Base-by-base conservation (phyloP, 83 land plant genomes). In the Picea abies region DNA sequence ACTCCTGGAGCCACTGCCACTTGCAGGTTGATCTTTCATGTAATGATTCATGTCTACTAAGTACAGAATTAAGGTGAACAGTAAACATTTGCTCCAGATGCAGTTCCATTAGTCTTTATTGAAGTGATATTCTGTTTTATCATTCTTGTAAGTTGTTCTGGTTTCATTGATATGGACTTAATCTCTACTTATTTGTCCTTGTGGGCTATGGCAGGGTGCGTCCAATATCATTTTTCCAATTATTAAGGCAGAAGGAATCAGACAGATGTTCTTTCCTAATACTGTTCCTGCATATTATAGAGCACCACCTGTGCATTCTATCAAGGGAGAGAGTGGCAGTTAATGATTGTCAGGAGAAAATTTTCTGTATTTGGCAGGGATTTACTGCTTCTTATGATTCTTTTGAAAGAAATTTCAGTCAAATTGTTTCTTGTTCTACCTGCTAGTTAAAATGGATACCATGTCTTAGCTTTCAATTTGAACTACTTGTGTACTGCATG, bases 241-340 rank as follows among this genome's bases (percentile, higher is more conserved):
- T 20, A 92, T 93, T 56, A 89, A 86, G 85, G 93, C 93, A 23
- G 97, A 94, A 84, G 96, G 96, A 20, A 85, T 94, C 0, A 79
- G 89, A 69, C 96, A 91, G 81, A 94, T 93, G 97, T 94, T 94
- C 84, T 94, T 94, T 82, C 96, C 97, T 1, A 86, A 71, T 44
- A 94, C 88, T 22, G 86, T 94, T 26, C 90, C 93, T 44, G 91
- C 90, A 23, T 91, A 90, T 80, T 92, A 94, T 79, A 85, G 87
- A 80, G 80, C 87, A 20, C 96, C 96, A n/a, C 94, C 95, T 29
- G 60, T 23, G 10, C 49, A 63, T 17, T 75, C 58, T 11, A 56
- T 56, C 58, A 56, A 56, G 58, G 58, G 58, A 56, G 58, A 56
- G 58, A 56, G 58, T 56, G 58, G 58, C 58, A 56, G 15, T 56